Evolutionary conservation across 2,329 filamentous ascomycete genomes (phyloP).

Genomic region (Alternaria novae-zelandiae): DNA sequence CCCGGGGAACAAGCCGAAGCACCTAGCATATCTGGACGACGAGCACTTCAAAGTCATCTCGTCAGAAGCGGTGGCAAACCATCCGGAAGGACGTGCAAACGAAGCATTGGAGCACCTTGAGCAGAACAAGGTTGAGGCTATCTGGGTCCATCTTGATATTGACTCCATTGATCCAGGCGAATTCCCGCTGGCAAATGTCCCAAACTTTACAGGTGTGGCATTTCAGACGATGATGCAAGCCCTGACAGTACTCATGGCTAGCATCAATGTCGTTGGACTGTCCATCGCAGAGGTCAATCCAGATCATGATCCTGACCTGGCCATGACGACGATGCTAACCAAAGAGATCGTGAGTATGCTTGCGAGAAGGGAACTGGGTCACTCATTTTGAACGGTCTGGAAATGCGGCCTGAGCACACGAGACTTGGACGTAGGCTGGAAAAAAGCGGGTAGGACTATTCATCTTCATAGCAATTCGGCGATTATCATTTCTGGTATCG

Average conservation of each 20-base stretch:
- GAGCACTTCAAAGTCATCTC: constrained; percentile 29
- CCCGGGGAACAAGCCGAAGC: constrained; percentile 14
- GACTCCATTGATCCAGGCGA: constrained; percentile 32
- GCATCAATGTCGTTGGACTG: constrained; percentile 22
- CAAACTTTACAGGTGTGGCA: constrained; percentile 29
- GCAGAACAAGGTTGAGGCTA: constrained; percentile 22
- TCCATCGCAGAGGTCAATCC: constrained; percentile 27
- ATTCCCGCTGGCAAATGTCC: constrained; percentile 34
- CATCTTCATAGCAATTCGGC: not conserved
- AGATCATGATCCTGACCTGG: constrained; percentile 24
- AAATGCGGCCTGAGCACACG: not conserved
- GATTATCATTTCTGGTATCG: not conserved
- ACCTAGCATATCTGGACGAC: constrained; percentile 32
- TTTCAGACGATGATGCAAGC: constrained; percentile 28
- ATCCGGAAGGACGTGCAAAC: constrained; percentile 12
- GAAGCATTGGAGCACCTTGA: constrained; percentile 25
- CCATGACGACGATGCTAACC: constrained; percentile 18
- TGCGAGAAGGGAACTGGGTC: not conserved
- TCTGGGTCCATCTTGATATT: constrained; percentile 34
- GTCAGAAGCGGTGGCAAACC: constrained; percentile 16
- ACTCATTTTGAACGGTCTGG: not conserved
- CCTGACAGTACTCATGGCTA: constrained; percentile 24
- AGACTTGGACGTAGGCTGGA: not conserved
- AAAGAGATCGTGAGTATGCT: constrained; percentile 11
- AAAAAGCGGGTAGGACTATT: not conserved